Conservation (phyloP, 495 filamentous ascomycete species). For the Hypomontagnella submonticulosa region DNA sequence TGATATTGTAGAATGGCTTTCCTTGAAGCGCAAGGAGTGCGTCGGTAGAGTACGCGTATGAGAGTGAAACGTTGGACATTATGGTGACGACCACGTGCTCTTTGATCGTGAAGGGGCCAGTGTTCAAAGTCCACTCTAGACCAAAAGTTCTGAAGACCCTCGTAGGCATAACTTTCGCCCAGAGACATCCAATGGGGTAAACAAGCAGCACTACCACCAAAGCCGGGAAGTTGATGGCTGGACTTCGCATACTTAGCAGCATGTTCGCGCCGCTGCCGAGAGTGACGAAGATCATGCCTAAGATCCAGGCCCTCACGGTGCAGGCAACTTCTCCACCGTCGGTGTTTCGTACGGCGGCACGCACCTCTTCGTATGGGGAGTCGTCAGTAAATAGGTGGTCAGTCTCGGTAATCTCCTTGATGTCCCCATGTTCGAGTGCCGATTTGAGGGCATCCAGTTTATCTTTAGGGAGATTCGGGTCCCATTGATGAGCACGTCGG, state of each 20-base stretch:
- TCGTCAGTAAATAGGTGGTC: conserved; percentile 46
- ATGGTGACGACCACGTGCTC: conserved; percentile 71
- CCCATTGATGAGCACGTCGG: conserved; percentile 48
- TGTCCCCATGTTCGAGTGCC: conserved; percentile 53
- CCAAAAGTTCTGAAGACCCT: conserved; percentile 64
- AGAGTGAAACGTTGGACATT: conserved; percentile 60
- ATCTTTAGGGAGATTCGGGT: conserved; percentile 49
- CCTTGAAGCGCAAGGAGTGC: conserved; percentile 63
- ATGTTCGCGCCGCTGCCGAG: conserved; percentile 69
- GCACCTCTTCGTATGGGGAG: conserved; percentile 60
- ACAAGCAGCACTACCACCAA: conserved; percentile 68
- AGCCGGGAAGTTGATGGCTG: conserved; percentile 65
- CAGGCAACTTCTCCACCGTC: conserved; percentile 69
- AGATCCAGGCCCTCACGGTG: conserved; percentile 71
- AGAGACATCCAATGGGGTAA: conserved; percentile 66
- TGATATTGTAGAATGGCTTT: conserved; percentile 66
- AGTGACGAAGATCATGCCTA: conserved; percentile 67
- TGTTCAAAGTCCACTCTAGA: conserved; percentile 61
- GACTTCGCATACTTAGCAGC: conserved; percentile 65
- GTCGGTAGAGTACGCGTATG: conserved; percentile 66
- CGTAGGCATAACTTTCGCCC: conserved; percentile 64
- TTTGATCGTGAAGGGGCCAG: conserved; percentile 73
- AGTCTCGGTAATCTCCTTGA: conserved; percentile 45
- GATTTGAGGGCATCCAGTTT: conserved; percentile 51
- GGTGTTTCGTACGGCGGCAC: conserved; percentile 61